Conservation (phyloP, 2,329 filamentous ascomycete genomes). For the Beauveria rudraprayagi region DNA sequence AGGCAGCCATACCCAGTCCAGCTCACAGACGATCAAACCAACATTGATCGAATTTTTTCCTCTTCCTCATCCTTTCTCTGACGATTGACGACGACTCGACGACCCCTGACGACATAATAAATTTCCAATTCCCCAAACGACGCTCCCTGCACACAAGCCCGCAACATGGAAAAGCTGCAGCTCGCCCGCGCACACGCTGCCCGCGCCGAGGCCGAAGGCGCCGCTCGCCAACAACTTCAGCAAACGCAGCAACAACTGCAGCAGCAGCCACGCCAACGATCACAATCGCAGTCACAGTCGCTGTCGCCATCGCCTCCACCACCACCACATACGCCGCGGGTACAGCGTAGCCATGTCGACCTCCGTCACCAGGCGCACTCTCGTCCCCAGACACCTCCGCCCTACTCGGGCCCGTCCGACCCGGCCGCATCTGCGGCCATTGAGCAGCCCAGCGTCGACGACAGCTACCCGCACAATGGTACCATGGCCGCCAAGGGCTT, state of each 20-base stretch:
- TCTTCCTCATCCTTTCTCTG: background rate
- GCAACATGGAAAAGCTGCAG: slow-evolving; percentile 8
- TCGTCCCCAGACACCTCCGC: slow-evolving; percentile 20
- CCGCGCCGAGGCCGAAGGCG: slow-evolving; percentile 1
- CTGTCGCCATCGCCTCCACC: background rate
- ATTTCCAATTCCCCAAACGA: no score
- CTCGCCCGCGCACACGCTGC: slow-evolving; percentile 8
- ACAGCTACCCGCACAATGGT: slow-evolving; percentile 14
- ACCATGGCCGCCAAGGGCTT: slow-evolving; percentile 14
- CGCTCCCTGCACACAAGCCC: background rate
- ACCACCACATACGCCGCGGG: background rate
- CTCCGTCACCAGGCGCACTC: background rate
- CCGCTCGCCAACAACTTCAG: background rate
- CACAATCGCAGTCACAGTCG: background rate
- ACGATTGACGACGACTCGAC: background rate
- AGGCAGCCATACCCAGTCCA: background rate
- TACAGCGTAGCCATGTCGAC: background rate
- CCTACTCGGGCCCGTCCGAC: slow-evolving; percentile 27
- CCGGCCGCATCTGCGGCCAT: slow-evolving; percentile 11
- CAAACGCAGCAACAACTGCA: background rate
- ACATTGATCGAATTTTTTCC: background rate
- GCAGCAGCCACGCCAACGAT: background rate
- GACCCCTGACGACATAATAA: background rate
- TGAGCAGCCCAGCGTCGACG: slow-evolving; percentile 12
- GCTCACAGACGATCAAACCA: background rate